Base-by-base conservation (phyloP, 2,329 filamentous ascomycete species). In the Zalaria obscura region DNA sequence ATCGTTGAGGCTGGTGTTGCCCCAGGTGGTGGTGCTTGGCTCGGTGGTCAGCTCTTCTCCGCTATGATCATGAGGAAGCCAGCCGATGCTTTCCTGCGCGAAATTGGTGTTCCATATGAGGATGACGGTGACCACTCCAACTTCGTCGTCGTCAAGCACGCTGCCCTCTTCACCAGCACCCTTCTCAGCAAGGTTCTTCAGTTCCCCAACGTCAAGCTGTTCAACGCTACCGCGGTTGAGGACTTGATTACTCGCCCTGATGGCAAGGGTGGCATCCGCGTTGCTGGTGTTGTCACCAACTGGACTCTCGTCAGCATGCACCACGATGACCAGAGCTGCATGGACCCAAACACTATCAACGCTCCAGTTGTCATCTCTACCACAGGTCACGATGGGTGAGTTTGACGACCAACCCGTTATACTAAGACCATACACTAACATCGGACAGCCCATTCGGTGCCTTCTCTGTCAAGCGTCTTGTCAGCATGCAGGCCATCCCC, bases 261-360 rank as follows among this genome's bases (percentile, higher is more conserved):
- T 37, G 66, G 62, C 33, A 44, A 53, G 26, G 66, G 68, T 18
- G 66, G 68, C 6, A 64, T 93, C 35, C 78, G 83, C 48, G 79
- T 94, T 50, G 83, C 85, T 5, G 87, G 87, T 54, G 87, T 94
- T 1, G 88, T 95, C 42, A 93, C 85, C 55, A 95, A 95, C 73
- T 95, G 87, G 87, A 94, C 87, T 1, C 73, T 94, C 26, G 87
- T 94, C 38, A 76, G 80, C 35, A 83, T 60, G 57, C 57, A 60
- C 47, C 57, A 60, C 48, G 56, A 57, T 39, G 53, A 54, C 42
- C 47, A 49, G 40, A 46, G 68, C 47, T 94, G 87, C 80, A 93
- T 94, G 87, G 88, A 94, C 62, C 87, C 87, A 51, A 93, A 91
- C 75, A 94, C 87, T 55, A 93, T 94, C 74, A 94, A 93, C 58